Percentiles rank a stretch among this genome's conserved stretches.
These are phyloP conservation scores for Ichthyophthirius multifiliis DNA, from an alignment of 169 alveolate genomes.

Conservation along the genomic window DNA sequence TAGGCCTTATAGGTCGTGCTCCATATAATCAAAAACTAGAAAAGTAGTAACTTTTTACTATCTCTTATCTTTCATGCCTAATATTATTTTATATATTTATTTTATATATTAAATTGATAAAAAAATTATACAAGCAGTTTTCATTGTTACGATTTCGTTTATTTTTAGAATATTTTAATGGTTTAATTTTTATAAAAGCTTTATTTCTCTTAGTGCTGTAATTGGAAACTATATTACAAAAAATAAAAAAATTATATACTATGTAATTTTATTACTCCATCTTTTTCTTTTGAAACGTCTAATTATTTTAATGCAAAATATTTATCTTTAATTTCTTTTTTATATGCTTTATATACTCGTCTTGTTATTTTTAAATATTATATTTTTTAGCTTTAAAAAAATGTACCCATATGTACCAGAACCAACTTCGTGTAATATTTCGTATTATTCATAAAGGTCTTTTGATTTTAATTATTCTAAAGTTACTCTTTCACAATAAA, in stretches of 20 bases:
- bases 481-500: slow-evolving; percentile 4
- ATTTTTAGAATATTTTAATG: slow-evolving; percentile 47
- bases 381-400: too few relatives aligned
- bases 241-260: neutral
- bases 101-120: slow-evolving; percentile 6
- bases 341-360: neutral
- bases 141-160: slow-evolving; percentile 21
- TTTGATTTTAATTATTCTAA: neutral
- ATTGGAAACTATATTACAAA: neutral
- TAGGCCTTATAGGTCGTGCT: slow-evolving; percentile 66
- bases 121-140: neutral
- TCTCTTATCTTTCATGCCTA: slow-evolving; percentile 24
- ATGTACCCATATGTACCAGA: slow-evolving; percentile 22
- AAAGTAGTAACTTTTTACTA: slow-evolving; percentile 42
- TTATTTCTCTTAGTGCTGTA: slow-evolving; percentile 44
- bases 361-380: neutral
- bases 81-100: neutral
- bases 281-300: neutral
- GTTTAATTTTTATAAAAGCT: slow-evolving; percentile 23
- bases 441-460: neutral
- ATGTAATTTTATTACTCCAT: neutral
- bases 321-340: neutral
- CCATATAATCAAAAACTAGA: slow-evolving; percentile 65
- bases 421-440: neutral
- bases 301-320: neutral